phyloP scores from a whole-genome alignment of 208 protist genomes.

The Strigomonas galati region DNA sequence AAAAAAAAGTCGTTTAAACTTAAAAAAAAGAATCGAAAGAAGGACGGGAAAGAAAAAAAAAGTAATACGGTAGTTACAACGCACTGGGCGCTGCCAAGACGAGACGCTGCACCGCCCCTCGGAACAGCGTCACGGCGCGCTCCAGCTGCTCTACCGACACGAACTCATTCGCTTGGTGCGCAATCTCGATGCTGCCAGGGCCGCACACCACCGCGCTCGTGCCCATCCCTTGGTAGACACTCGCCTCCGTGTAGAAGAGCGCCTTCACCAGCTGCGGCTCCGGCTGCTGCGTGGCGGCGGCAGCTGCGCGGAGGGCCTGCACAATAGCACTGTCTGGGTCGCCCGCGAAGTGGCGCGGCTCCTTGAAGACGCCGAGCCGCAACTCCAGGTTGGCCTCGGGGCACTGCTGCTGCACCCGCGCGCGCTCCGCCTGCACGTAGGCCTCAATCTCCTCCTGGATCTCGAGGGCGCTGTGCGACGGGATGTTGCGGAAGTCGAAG shows the following conservation, averaged over 20 bases:
- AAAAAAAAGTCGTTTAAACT: slow-evolving; percentile 7
- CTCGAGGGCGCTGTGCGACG: slow-evolving; percentile 15
- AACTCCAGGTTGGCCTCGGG: background rate
- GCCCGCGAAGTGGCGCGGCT: slow-evolving; percentile 26
- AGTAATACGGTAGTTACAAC: background rate
- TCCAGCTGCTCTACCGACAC: slow-evolving; percentile 49
- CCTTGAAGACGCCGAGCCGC: slow-evolving; percentile 17
- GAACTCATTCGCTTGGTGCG: slow-evolving; percentile 69
- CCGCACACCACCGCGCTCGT: slow-evolving; percentile 59
- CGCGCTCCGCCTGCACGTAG: slow-evolving; percentile 25
- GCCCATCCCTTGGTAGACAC: slow-evolving; percentile 44
- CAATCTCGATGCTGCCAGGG: slow-evolving; percentile 55
- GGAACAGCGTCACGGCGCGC: no score
- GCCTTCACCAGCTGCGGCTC: slow-evolving; percentile 30
- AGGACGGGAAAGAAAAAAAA: background rate
- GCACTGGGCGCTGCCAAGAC: no score
- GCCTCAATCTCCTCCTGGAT: slow-evolving; percentile 31
- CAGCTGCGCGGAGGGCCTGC: slow-evolving; percentile 22
- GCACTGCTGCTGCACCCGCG: slow-evolving; percentile 18
- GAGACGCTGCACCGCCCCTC: no score
- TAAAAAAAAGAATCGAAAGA: slow-evolving; percentile 7
- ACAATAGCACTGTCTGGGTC: slow-evolving; percentile 21
- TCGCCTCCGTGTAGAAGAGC: slow-evolving; percentile 57
- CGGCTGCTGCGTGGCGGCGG: slow-evolving; percentile 8
- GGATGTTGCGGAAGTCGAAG: slow-evolving; percentile 60